These are phyloP conservation scores for Botrytis byssoidea DNA, from an alignment of 2,329 filamentous ascomycete species.

Conservation along the genomic window DNA sequence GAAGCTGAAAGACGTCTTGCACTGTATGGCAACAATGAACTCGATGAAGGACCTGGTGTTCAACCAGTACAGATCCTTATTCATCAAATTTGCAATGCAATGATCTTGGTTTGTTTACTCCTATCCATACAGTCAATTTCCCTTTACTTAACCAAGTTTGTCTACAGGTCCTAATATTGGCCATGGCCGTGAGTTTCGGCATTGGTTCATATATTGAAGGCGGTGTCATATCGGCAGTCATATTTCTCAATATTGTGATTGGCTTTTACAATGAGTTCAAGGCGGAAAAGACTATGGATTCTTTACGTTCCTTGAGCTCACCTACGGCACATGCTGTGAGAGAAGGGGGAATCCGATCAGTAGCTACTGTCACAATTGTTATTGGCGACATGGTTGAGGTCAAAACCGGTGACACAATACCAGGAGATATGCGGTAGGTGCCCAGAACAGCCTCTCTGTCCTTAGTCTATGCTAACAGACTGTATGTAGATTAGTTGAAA, in stretches of 20 bases:
- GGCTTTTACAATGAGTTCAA: conserved; percentile 55
- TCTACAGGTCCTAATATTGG: conserved; percentile 51
- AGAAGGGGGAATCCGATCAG: conserved; percentile 48
- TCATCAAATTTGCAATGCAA: conserved; percentile 65
- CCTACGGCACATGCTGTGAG: conserved; percentile 52
- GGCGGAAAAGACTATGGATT: conserved; percentile 55
- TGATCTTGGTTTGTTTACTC: conserved; percentile 53
- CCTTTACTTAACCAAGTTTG: conserved; percentile 37
- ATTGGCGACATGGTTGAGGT: conserved; percentile 58
- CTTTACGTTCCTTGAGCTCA: conserved; percentile 49
- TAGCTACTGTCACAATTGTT: conserved; percentile 54
- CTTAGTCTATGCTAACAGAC: conserved; percentile 21
- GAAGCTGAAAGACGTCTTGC: conserved; percentile 56
- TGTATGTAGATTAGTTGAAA: conserved; percentile 46
- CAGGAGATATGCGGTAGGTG: conserved; percentile 42
- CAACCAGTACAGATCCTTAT: conserved; percentile 62
- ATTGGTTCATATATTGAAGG: conserved; percentile 61
- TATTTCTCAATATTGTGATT: conserved; percentile 57
- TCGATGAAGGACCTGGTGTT: conserved; percentile 60
- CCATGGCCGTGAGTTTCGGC: conserved; percentile 57
- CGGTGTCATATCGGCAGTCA: conserved; percentile 57
- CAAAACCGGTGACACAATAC: conserved; percentile 47
- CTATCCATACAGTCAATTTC: neutral
- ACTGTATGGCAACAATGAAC: conserved; percentile 60
- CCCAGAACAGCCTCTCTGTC: neutral